Evolutionary conservation across 768 basidiomycete species (phyloP).

Genomic region (Hygrophoropsis aurantiaca): DNA sequence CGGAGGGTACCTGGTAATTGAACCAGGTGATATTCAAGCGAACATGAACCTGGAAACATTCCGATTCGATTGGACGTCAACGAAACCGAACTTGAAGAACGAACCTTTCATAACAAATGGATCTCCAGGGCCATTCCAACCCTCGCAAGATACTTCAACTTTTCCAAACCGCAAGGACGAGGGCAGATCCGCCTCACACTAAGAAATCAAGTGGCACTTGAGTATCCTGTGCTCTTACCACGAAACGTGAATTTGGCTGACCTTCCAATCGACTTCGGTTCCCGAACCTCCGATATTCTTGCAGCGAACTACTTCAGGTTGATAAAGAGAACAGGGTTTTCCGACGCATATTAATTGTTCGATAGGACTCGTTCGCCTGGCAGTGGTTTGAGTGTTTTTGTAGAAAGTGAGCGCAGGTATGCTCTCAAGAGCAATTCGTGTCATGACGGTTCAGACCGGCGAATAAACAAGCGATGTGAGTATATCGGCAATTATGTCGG

Average conservation of each 20-base stretch:
- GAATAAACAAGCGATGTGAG: too few species aligned
- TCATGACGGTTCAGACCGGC: slow-evolving; percentile 49
- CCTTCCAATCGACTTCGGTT: slow-evolving; percentile 89
- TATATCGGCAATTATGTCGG: too few species aligned
- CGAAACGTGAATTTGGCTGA: slow-evolving; percentile 28
- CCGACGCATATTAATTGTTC: slow-evolving; percentile 82
- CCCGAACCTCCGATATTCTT: slow-evolving; percentile 75
- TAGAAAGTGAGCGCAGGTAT: slow-evolving; percentile 82
- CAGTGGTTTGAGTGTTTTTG: slow-evolving; percentile 59
- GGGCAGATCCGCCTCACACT: slow-evolving; percentile 92
- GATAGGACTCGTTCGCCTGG: slow-evolving; percentile 66
- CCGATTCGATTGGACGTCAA: neutral
- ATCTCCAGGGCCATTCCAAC: slow-evolving; percentile 83
- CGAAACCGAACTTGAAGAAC: slow-evolving; percentile 4
- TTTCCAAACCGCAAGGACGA: slow-evolving; percentile 78
- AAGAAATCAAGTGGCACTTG: slow-evolving; percentile 6
- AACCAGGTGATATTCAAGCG: slow-evolving; percentile 79
- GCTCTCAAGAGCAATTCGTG: slow-evolving; percentile 67
- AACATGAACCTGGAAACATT: slow-evolving; percentile 69
- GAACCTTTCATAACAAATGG: slow-evolving; percentile 82
- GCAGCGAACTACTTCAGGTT: slow-evolving; percentile 86
- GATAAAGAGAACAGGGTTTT: slow-evolving; percentile 70
- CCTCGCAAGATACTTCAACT: slow-evolving; percentile 88
- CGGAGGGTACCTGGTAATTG: slow-evolving; percentile 50
- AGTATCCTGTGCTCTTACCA: slow-evolving; percentile 5